A percentile compares a stretch with the other conserved stretches of the same genome.
Conservation (phyloP, 1,284 basidiomycete species). For the Taiwanofungus camphoratus region DNA sequence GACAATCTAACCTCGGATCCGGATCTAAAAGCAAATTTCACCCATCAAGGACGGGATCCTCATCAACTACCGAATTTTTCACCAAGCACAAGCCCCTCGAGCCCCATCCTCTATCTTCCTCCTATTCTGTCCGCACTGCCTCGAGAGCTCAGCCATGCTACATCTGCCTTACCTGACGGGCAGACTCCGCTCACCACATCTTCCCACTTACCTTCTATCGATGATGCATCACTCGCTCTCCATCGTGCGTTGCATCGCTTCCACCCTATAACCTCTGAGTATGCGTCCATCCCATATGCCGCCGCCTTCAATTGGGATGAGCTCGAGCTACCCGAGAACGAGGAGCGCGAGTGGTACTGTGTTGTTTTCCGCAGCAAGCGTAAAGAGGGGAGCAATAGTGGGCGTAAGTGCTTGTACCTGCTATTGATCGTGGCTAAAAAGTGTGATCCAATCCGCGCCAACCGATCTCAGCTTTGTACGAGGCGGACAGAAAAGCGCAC, state of each 20-base stretch:
- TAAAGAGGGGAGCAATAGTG: constrained; percentile 61
- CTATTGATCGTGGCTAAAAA: no score
- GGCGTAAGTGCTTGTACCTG: constrained; percentile 40
- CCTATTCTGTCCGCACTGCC: constrained; percentile 73
- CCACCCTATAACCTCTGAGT: constrained; percentile 52
- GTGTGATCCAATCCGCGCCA: no score
- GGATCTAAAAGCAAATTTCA: no score
- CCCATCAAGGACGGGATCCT: no score
- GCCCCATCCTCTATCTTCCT: constrained; percentile 71
- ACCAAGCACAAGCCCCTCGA: constrained; percentile 30
- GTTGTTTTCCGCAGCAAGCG: constrained; percentile 85
- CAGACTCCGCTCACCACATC: constrained; percentile 49
- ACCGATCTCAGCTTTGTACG: constrained; percentile 75
- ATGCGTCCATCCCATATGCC: constrained; percentile 59
- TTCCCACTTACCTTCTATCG: constrained; percentile 77
- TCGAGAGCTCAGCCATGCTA: constrained; percentile 21
- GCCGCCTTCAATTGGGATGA: constrained; percentile 87
- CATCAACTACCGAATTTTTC: constrained; percentile 56
- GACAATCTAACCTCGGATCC: no score
- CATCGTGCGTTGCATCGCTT: constrained; percentile 83
- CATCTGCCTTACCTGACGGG: constrained; percentile 22
- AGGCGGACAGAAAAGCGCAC: constrained; percentile 81
- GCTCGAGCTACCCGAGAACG: constrained; percentile 56
- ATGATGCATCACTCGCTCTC: constrained; percentile 75
- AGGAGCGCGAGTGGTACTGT: constrained; percentile 84